phyloP scores from a whole-genome alignment of 2,329 filamentous ascomycete species.

The Eutypa lata region DNA sequence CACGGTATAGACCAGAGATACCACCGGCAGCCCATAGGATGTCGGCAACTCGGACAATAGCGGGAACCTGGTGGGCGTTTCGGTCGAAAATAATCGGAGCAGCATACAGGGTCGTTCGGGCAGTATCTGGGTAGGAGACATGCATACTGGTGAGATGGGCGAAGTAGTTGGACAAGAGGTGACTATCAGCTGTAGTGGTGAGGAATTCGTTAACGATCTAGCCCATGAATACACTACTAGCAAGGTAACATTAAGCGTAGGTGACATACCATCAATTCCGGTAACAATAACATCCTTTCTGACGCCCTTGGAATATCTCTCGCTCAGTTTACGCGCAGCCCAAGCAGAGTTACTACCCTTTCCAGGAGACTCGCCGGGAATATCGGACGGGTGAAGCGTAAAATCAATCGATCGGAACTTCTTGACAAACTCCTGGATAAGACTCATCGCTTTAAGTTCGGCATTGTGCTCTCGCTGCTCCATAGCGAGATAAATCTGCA shows the following conservation, averaged over 20 bases:
- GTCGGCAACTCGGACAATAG: constrained; percentile 68
- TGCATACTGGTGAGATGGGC: constrained; percentile 63
- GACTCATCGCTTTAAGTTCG: constrained; percentile 57
- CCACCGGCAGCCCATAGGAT: constrained; percentile 70
- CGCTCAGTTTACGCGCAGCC: constrained; percentile 64
- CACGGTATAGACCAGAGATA: constrained; percentile 64
- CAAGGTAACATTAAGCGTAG: no score
- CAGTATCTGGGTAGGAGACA: constrained; percentile 54
- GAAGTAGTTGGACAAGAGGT: constrained; percentile 67
- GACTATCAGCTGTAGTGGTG: constrained; percentile 59
- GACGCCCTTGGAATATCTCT: constrained; percentile 51
- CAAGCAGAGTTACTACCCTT: constrained; percentile 74
- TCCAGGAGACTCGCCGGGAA: constrained; percentile 66
- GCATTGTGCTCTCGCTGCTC: constrained; percentile 63
- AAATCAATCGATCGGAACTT: constrained; percentile 66
- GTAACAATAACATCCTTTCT: constrained; percentile 66
- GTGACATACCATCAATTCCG: constrained; percentile 62
- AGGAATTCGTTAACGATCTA: constrained; percentile 12
- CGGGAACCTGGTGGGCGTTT: constrained; percentile 65
- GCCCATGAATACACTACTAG: no score
- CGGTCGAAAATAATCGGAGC: constrained; percentile 73
- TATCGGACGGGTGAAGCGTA: constrained; percentile 63
- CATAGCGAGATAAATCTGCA: constrained; percentile 69
- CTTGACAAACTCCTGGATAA: constrained; percentile 61
- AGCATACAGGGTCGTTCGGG: constrained; percentile 62